Conservation (phyloP, 2,329 filamentous ascomycete genomes). For the Harringtonia lauricola region DNA sequence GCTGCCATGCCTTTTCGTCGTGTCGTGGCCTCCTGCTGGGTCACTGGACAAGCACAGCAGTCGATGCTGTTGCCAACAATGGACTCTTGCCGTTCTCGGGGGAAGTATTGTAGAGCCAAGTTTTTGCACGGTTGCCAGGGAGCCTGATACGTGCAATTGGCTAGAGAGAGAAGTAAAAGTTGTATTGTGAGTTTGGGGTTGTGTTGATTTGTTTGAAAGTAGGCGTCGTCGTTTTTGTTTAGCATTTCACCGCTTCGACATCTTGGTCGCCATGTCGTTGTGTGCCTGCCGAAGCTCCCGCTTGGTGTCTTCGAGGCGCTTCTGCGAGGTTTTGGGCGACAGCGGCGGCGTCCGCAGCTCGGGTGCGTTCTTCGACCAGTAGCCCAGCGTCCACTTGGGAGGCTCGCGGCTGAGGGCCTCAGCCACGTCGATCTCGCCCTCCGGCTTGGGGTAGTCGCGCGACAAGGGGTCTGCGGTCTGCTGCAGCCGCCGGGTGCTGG, state of each 20-base stretch:
- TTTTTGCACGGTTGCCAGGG: too few species aligned
- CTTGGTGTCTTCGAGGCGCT: slow-evolving; percentile 36
- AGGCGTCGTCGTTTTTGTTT: too few species aligned
- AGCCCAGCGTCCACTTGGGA: slow-evolving; percentile 25
- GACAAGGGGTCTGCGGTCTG: slow-evolving; percentile 20
- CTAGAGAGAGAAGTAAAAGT: too few species aligned
- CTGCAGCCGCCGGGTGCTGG: background rate
- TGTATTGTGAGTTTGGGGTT: background rate
- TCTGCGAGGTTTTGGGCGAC: slow-evolving; percentile 22
- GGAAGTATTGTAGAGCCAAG: too few species aligned
- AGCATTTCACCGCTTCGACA: background rate
- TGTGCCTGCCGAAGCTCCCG: slow-evolving; percentile 30
- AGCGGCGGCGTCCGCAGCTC: slow-evolving; percentile 16
- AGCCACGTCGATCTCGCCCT: slow-evolving; percentile 26
- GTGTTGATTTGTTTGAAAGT: background rate
- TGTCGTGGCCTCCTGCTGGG: too few species aligned
- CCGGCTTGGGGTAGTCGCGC: slow-evolving; percentile 29
- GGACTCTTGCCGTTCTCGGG: too few species aligned
- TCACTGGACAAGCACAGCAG: too few species aligned
- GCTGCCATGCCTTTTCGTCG: too few species aligned
- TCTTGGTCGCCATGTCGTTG: slow-evolving; percentile 11
- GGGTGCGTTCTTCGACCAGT: slow-evolving; percentile 20
- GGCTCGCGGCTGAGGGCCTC: slow-evolving; percentile 32
- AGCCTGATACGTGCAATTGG: too few species aligned
- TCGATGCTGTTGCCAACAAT: too few species aligned